Conservation (phyloP, 2,329 filamentous ascomycete species). For the Talaromyces rugulosus region DNA sequence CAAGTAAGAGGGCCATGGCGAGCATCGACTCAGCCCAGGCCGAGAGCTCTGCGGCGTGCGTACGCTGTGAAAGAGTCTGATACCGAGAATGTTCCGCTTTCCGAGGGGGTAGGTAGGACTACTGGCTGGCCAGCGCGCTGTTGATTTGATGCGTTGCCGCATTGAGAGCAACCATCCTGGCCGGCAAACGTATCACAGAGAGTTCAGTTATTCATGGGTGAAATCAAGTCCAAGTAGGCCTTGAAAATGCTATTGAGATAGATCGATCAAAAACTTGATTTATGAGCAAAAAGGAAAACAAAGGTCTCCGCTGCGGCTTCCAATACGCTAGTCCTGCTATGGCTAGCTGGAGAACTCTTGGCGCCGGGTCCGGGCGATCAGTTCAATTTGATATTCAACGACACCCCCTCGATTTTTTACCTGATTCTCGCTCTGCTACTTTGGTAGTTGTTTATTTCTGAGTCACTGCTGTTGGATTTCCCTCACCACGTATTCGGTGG, state of each 20-base stretch:
- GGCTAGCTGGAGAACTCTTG: not conserved
- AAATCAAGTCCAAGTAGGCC: not conserved
- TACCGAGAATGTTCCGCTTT: conserved; percentile 2
- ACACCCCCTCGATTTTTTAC: not conserved
- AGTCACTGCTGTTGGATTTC: not conserved
- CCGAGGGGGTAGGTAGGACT: conserved; percentile 5
- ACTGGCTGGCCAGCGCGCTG: conserved; percentile 8
- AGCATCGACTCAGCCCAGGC: not conserved
- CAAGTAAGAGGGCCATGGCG: not conserved
- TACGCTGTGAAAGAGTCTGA: not conserved
- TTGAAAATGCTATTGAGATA: not conserved
- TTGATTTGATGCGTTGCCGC: conserved; percentile 5
- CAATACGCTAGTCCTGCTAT: conserved; percentile 3
- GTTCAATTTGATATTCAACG: not conserved
- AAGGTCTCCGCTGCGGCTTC: not conserved
- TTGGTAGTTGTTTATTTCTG: not conserved
- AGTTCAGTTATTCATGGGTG: not conserved
- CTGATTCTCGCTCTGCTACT: not conserved
- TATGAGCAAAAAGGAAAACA: not conserved
- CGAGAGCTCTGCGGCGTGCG: not conserved
- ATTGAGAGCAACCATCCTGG: conserved; percentile 11
- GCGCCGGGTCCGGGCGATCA: not conserved
- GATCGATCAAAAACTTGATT: not conserved
- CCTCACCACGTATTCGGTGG: not conserved
- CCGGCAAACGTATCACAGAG: not conserved